These are phyloP conservation scores for Protomyces inundatus DNA, from an alignment of 1,139 yeast species.

Conservation along the genomic window DNA sequence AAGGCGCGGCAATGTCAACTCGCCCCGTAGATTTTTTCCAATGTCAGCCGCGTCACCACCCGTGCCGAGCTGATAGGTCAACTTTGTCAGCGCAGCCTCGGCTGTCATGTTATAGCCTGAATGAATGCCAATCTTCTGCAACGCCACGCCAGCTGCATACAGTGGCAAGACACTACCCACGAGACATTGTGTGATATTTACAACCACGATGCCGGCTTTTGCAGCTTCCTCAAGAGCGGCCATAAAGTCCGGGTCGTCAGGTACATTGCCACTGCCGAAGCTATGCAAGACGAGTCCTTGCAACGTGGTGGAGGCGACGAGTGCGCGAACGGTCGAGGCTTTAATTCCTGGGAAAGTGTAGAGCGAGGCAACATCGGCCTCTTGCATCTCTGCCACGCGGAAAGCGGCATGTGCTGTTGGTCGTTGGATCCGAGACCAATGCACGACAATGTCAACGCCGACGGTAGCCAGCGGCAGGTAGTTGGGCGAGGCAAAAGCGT, in stretches of 20 bases:
- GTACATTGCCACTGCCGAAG: conserved; percentile 24
- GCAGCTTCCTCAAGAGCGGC: conserved; percentile 10
- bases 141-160: conserved; percentile 23
- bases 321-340: conserved; percentile 13
- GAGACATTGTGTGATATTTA: conserved; percentile 24
- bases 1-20: conserved; percentile 3
- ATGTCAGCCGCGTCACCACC: background rate
- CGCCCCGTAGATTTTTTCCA: conserved; percentile 18
- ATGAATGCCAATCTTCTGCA: conserved; percentile 17
- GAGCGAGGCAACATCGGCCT: conserved; percentile 19
- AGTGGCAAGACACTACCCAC: conserved; percentile 21
- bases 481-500: conserved; percentile 24
- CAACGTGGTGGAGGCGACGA: conserved; percentile 5
- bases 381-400: conserved; percentile 13
- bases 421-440: conserved; percentile 20
- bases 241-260: conserved; percentile 12
- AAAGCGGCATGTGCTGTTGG: conserved; percentile 15
- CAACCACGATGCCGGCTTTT: conserved; percentile 14
- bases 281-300: conserved; percentile 20
- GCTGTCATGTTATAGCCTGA: conserved; percentile 24
- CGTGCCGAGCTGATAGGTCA: conserved; percentile 21
- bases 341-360: conserved; percentile 23
- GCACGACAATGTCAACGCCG: conserved; percentile 14
- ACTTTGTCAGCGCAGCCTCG: conserved; percentile 21
- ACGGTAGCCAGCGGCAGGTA: conserved; percentile 19